Conservation (phyloP, 768 basidiomycete genomes). For the Amanita thiersii region DNA sequence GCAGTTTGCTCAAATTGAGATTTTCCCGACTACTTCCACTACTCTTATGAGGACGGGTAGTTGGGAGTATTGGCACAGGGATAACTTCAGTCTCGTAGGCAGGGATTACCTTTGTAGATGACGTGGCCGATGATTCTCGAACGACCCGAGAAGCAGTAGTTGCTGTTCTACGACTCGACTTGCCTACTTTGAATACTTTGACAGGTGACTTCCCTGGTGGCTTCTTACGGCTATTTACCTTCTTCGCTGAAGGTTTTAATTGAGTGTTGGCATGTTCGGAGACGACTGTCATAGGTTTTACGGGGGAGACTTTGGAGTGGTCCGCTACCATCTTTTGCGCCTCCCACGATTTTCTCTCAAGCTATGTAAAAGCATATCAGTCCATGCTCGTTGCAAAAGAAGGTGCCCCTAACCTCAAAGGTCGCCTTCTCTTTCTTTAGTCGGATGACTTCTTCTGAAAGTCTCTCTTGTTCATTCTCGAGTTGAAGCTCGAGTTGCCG, state of each 20-base stretch:
- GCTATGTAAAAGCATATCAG: conserved; percentile 38
- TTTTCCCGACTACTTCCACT: neutral
- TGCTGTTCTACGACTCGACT: conserved; percentile 36
- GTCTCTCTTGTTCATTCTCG: conserved; percentile 55
- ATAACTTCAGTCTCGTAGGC: conserved; percentile 36
- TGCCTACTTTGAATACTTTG: conserved; percentile 35
- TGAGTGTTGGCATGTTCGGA: neutral
- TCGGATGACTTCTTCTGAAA: conserved; percentile 54
- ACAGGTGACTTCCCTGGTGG: conserved; percentile 22
- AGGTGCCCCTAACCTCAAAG: conserved; percentile 46
- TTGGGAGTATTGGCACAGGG: conserved; percentile 23
- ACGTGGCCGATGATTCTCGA: conserved; percentile 19
- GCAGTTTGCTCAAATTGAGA: conserved; percentile 27
- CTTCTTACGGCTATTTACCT: conserved; percentile 13
- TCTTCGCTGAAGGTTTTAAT: conserved; percentile 15
- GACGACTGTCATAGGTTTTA: neutral
- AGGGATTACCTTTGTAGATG: conserved; percentile 25
- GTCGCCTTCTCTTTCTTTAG: conserved; percentile 57
- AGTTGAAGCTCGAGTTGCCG: conserved; percentile 47
- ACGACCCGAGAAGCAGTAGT: conserved; percentile 3
- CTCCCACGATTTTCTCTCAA: conserved; percentile 73
- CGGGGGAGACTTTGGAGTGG: conserved; percentile 22
- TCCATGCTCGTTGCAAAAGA: neutral
- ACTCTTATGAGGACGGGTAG: conserved; percentile 11
- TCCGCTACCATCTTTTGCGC: conserved; percentile 55